These are phyloP conservation scores for Acacia melanoxylon DNA, from an alignment of 306 rosid genomes.

Conservation along the genomic window DNA sequence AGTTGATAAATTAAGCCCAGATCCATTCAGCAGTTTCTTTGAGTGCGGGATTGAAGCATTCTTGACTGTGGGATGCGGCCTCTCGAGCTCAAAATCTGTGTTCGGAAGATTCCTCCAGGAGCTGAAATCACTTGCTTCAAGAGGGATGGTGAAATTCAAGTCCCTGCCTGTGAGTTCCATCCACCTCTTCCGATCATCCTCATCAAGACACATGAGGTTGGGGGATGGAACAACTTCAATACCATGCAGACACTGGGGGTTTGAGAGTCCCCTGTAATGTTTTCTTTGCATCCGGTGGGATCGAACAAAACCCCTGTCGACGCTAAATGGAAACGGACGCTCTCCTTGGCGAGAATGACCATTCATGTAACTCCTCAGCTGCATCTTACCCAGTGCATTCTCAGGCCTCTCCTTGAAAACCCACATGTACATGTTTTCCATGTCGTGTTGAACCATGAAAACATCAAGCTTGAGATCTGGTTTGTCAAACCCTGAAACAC, in stretches of 20 bases:
- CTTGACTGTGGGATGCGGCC: conserved; percentile 36
- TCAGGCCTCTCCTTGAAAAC: conserved; percentile 59
- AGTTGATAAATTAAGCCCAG: conserved; percentile 48
- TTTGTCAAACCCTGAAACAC: conserved; percentile 48
- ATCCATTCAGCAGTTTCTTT: conserved; percentile 45
- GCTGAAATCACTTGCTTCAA: conserved; percentile 50
- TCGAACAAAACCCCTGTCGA: conserved; percentile 51
- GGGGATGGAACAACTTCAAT: conserved; percentile 48
- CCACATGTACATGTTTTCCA: conserved; percentile 63
- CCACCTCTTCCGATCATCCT: conserved; percentile 53
- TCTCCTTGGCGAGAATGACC: conserved; percentile 61
- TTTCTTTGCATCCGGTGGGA: conserved; percentile 57
- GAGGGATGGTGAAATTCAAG: conserved; percentile 39
- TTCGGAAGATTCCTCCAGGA: conserved; percentile 47
- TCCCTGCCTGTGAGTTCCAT: conserved; percentile 52
- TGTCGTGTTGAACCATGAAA: conserved; percentile 52
- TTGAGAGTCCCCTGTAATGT: conserved; percentile 57
- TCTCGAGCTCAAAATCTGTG: conserved; percentile 45
- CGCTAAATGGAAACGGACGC: conserved; percentile 54
- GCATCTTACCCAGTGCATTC: conserved; percentile 55
- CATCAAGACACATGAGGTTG: conserved; percentile 46
- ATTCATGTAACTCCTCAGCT: conserved; percentile 56
- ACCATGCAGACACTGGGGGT: conserved; percentile 53
- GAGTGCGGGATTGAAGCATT: conserved; percentile 29
- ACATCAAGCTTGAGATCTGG: conserved; percentile 49